A percentile compares a stretch with the other conserved stretches of the same genome.
These are phyloP conservation scores for Emmonsiellopsis sp. DNA, from an alignment of 2,329 filamentous ascomycete genomes.

Conservation along the genomic window DNA sequence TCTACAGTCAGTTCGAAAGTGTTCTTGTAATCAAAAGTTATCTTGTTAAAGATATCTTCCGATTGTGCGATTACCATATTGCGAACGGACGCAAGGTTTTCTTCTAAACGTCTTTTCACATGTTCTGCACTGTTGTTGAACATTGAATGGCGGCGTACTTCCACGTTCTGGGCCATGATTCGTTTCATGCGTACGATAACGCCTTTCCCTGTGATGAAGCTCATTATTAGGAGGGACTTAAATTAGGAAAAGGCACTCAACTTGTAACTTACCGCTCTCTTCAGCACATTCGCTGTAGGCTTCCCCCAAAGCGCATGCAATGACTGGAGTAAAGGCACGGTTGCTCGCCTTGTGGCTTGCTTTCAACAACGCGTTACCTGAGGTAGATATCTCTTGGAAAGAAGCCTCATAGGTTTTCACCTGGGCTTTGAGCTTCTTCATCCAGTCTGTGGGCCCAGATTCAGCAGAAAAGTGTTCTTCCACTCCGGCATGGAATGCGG, in stretches of 20 bases:
- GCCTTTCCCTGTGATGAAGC: neutral
- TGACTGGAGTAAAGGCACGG: conserved; percentile 43
- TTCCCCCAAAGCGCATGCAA: conserved; percentile 35
- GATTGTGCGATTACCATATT: neutral
- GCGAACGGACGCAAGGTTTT: neutral
- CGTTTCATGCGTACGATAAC: neutral
- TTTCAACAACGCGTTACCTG: neutral
- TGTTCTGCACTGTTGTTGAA: neutral
- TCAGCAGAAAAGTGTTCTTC: neutral
- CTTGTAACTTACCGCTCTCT: conserved; percentile 27
- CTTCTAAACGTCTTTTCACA: neutral
- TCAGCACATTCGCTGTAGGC: conserved; percentile 38
- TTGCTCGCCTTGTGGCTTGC: conserved; percentile 37
- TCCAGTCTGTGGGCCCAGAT: neutral
- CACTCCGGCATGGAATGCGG: neutral
- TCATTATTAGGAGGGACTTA: neutral
- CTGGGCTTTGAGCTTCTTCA: neutral
- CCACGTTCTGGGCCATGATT: neutral
- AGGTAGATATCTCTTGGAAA: conserved; percentile 26
- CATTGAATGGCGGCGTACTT: neutral
- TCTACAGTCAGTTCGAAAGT: neutral
- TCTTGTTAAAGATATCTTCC: neutral
- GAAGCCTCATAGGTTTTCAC: conserved; percentile 4
- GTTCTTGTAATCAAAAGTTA: neutral
- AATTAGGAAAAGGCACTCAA: neutral